Evolutionary conservation across 2,329 filamentous ascomycete species (phyloP), one percentile per base, ranked within the genome.

Genomic region (Fusarium decemcellulare): DNA sequence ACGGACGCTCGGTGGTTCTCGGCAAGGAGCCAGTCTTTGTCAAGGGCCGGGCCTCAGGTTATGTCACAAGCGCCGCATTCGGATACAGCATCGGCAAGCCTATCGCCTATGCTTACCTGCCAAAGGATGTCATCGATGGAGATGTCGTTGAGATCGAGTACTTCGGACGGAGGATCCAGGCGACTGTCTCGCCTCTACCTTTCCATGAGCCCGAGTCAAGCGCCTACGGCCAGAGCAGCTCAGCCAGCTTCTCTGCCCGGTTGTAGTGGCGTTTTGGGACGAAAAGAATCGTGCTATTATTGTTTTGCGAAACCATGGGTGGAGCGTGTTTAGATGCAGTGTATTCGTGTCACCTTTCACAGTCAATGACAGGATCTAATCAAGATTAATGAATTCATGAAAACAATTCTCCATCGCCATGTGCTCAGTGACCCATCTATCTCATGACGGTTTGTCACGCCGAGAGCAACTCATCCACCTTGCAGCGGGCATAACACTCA

Each of bases 21-120:
- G 88, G 88, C 7, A 90, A 90, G 72, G 89, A 91, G 73, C 89
- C 89, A 0, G 87, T 91, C 0, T 90, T 85, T 58, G 67, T 81
- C 14, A 74, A 83, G 3, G 83, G 82, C 9, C 76, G 82, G 57
- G 68, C 83, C 0, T 80, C 80, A 1, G 88, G 89, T 0, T 91
- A 91, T 65, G 81, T 91, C 29, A 90, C 88, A 2, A 90, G 83
- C 54, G 85, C 88, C 2, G 87, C 86, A 0, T 91, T 90, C 71
- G 89, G 86, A 0, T 90, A 88, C 70, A 88, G 85, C 0, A 74
- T 91, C 10, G 77, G 86, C 29, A 89, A 86, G 75, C 88, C 89
- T 0, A 80, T 90, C 12, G 88, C 87, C 0, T 90, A 87, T 73
- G 85, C 87, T 0, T 89, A 87, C 79, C 76, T 91, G 12, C 87